A percentile compares a stretch with the other conserved stretches of the same genome.
phyloP scores from a whole-genome alignment of 441 rosid species.

The Populus hybrid region DNA sequence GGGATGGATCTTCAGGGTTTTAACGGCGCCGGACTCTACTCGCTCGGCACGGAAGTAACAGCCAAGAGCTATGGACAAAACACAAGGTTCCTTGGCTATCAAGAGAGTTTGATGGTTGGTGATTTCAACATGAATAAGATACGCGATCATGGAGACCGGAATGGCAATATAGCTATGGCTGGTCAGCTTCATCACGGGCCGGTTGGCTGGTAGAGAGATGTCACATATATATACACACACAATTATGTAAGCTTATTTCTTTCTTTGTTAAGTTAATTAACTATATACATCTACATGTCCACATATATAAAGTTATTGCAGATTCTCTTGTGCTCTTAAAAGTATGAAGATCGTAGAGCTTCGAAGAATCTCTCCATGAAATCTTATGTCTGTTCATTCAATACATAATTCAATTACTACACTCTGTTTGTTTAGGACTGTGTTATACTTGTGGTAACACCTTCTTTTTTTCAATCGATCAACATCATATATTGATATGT shows the following conservation, averaged over 20 bases:
- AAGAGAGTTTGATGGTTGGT: slow-evolving; percentile 3
- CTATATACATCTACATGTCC: background rate
- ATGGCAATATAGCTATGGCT: slow-evolving; percentile 2
- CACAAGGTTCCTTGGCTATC: slow-evolving; percentile 6
- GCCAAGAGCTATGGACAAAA: slow-evolving; percentile 11
- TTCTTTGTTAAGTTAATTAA: background rate
- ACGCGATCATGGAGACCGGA: background rate
- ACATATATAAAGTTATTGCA: background rate
- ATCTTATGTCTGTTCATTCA: background rate
- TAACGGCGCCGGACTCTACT: slow-evolving; percentile 24
- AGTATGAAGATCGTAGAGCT: background rate
- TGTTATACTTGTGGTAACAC: background rate
- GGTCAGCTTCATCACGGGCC: slow-evolving; percentile 14
- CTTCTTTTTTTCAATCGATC: background rate
- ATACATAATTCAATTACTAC: background rate
- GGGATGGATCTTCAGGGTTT: slow-evolving; percentile 17
- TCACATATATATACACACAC: too few relatives aligned
- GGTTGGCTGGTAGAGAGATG: slow-evolving; percentile 10
- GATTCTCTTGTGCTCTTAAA: background rate
- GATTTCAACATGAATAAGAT: background rate
- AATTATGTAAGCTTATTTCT: background rate
- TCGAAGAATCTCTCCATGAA: background rate
- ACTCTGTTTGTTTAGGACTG: background rate
- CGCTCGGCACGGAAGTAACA: slow-evolving; percentile 22
- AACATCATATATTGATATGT: too few relatives aligned